These are phyloP conservation scores for Starmerella khaoyaiensis DNA, from an alignment of 805 yeast species.

Conservation along the genomic window DNA sequence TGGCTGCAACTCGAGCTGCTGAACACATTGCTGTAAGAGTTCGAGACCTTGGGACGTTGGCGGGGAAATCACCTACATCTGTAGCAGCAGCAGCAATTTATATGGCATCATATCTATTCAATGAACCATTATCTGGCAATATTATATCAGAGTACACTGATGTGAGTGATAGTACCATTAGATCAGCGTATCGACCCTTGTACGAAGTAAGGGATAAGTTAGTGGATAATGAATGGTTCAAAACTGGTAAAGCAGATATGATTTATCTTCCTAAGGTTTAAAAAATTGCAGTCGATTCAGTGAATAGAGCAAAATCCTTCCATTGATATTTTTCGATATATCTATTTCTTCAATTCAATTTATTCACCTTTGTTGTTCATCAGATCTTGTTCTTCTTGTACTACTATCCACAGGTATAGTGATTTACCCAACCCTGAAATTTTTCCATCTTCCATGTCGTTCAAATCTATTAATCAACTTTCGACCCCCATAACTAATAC, in stretches of 20 bases:
- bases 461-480: slow-evolving; percentile 23
- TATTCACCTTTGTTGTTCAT: too few relatives aligned
- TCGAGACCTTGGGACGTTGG: slow-evolving; percentile 82
- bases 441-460: slow-evolving; percentile 20
- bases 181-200: slow-evolving; percentile 75
- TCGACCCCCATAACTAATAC: slow-evolving; percentile 39
- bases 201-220: slow-evolving; percentile 59
- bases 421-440: not conserved
- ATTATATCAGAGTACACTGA: slow-evolving; percentile 87
- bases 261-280: slow-evolving; percentile 31
- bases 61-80: slow-evolving; percentile 93
- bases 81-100: slow-evolving; percentile 96
- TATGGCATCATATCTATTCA: slow-evolving; percentile 83
- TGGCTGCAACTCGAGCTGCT: slow-evolving; percentile 81
- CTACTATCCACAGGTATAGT: too few relatives aligned
- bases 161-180: slow-evolving; percentile 94
- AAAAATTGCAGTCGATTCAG: too few relatives aligned
- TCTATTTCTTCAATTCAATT: too few relatives aligned
- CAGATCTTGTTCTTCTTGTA: too few relatives aligned
- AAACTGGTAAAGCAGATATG: slow-evolving; percentile 48
- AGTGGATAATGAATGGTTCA: slow-evolving; percentile 67
- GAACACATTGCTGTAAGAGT: slow-evolving; percentile 84
- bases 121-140: slow-evolving; percentile 58
- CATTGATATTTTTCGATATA: too few relatives aligned
- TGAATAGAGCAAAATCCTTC: too few relatives aligned